These are phyloP conservation scores for Diddensiella santjacobensis DNA, from an alignment of 805 yeast genomes.

Conservation along the genomic window DNA sequence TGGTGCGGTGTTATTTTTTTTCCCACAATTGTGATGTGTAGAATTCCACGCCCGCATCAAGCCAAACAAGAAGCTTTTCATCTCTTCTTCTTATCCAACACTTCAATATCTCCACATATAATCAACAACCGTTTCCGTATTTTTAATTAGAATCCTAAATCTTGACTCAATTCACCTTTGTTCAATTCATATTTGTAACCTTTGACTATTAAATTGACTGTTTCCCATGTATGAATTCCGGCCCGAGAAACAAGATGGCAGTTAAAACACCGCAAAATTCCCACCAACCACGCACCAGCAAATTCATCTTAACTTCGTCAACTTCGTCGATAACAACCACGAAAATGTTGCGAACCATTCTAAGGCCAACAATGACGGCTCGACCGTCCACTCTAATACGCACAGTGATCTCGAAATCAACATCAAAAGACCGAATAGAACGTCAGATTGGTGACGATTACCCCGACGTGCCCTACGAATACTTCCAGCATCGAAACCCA, in stretches of 20 bases:
- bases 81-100: too few species aligned
- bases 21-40: neutral
- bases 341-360: constrained; percentile 3
- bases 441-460: constrained; percentile 42
- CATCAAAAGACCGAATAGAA: neutral
- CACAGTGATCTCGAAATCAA: neutral
- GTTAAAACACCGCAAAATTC: neutral
- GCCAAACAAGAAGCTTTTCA: too few species aligned
- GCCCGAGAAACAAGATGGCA: neutral
- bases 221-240: too few species aligned
- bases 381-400: neutral
- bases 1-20: neutral
- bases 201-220: too few species aligned
- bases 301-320: too few species aligned
- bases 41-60: too few species aligned
- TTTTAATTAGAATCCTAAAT: too few species aligned
- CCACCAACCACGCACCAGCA: constrained; percentile 13
- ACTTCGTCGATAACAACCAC: too few species aligned
- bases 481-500: constrained; percentile 67
- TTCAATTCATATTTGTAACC: too few species aligned
- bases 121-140: too few species aligned
- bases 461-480: constrained; percentile 54
- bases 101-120: too few species aligned
- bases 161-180: too few species aligned
- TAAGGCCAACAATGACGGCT: constrained; percentile 1